A percentile compares a stretch with the other conserved stretches of the same genome.
Evolutionary conservation across 495 filamentous ascomycete genomes (phyloP).

Genomic region (Parathielavia hyrcaniae): DNA sequence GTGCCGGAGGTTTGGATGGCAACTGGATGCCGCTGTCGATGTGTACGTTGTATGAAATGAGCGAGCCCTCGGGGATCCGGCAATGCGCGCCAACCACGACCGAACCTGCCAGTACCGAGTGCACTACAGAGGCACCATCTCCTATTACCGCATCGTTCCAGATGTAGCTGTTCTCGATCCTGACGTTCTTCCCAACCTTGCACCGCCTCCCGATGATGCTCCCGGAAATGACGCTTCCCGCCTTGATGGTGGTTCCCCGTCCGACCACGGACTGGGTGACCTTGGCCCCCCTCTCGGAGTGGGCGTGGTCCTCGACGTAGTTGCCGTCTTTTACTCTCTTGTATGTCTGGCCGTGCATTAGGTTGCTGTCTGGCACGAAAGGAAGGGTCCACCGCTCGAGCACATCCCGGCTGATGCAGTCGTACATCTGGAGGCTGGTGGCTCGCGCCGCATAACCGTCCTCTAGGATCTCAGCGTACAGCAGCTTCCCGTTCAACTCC

Average conservation of each 20-base stretch:
- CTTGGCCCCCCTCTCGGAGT: conserved; percentile 46
- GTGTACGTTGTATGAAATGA: conserved; percentile 73
- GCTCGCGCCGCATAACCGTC: conserved; percentile 78
- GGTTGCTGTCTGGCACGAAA: conserved; percentile 83
- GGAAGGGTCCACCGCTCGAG: conserved; percentile 86
- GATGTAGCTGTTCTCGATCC: conserved; percentile 73
- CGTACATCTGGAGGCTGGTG: conserved; percentile 79
- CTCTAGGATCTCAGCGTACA: conserved; percentile 81
- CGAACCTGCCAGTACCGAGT: conserved; percentile 68
- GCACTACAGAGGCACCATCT: conserved; percentile 61
- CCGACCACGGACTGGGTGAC: conserved; percentile 66
- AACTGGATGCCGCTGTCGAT: conserved; percentile 52
- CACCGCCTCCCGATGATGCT: conserved; percentile 78
- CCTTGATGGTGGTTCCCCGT: conserved; percentile 65
- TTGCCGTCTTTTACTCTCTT: conserved; percentile 63
- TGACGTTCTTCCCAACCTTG: conserved; percentile 76
- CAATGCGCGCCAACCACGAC: conserved; percentile 65
- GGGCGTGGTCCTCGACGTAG: conserved; percentile 62
- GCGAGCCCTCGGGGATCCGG: conserved; percentile 59
- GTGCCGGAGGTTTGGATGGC: conserved; percentile 23
- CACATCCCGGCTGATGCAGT: conserved; percentile 85
- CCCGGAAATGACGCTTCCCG: conserved; percentile 58
- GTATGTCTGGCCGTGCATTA: conserved; percentile 70
- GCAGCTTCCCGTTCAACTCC: conserved; percentile 91
- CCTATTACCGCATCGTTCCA: conserved; percentile 79